Percentiles rank a stretch among this genome's conserved stretches.
These are phyloP conservation scores for Fusarium buxicola DNA, from an alignment of 2,329 filamentous ascomycete genomes.

Conservation along the genomic window DNA sequence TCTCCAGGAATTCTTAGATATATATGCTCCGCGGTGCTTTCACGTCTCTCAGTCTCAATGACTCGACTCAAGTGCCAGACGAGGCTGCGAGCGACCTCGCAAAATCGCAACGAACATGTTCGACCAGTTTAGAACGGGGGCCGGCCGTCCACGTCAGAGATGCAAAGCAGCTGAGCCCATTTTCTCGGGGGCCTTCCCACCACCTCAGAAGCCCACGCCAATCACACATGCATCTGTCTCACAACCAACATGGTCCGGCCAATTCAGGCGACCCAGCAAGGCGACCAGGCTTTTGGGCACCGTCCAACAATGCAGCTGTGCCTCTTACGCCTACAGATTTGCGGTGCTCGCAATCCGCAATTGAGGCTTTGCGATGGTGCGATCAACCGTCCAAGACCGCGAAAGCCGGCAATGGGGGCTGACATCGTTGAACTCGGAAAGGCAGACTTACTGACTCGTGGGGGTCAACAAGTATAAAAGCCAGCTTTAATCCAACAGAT, in stretches of 20 bases:
- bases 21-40: background rate
- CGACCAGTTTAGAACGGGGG: conserved; percentile 19
- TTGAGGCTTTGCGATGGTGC: conserved; percentile 3
- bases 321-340: conserved; percentile 9
- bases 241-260: conserved; percentile 10
- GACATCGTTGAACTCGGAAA: background rate
- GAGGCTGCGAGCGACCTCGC: background rate
- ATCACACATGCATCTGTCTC: conserved; percentile 21
- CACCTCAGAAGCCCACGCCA: conserved; percentile 21
- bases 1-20: background rate
- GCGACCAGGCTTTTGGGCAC: conserved; percentile 22
- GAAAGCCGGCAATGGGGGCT: background rate
- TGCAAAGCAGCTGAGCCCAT: background rate
- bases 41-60: background rate
- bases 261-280: conserved; percentile 6
- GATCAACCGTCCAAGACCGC: conserved; percentile 6
- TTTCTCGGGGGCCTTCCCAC: conserved; percentile 9
- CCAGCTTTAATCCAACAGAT: background rate
- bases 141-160: conserved; percentile 17
- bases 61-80: background rate
- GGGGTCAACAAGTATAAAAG: conserved; percentile 7
- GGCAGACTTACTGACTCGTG: background rate
- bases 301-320: conserved; percentile 3
- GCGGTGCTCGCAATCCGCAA: conserved; percentile 2
- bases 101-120: conserved; percentile 10